phyloP scores from a whole-genome alignment of 129 eudicot species.

The Saussurea involucrata region DNA sequence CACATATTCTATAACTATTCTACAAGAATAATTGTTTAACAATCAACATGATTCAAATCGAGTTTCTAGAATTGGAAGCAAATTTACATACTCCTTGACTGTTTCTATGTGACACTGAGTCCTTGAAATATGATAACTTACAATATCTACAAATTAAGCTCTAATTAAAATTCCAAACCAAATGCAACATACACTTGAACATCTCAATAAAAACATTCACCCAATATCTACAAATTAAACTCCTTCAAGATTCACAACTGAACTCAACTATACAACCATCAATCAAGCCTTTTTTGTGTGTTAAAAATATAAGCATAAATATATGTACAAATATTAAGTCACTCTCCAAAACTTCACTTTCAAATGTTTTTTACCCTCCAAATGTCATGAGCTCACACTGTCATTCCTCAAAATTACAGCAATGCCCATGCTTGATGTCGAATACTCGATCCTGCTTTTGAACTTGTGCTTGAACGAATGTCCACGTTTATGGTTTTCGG shows the following conservation, averaged over 20 bases:
- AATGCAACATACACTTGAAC: background rate
- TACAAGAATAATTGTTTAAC: too few species aligned
- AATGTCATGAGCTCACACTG: constrained; percentile 24
- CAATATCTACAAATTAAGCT: too few species aligned
- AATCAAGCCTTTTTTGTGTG: constrained; percentile 1
- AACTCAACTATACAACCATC: background rate
- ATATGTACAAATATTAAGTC: constrained; percentile 47
- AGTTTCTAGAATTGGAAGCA: too few species aligned
- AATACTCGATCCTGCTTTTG: constrained; percentile 19
- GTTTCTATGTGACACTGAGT: too few species aligned
- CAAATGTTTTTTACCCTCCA: background rate
- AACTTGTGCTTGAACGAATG: constrained; percentile 26
- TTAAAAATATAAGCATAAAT: constrained; percentile 9
- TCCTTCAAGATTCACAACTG: background rate
- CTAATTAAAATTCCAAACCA: background rate
- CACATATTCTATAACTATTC: too few species aligned
- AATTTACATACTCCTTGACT: too few species aligned
- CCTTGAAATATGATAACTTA: too few species aligned
- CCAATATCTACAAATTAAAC: background rate
- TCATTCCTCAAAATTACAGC: constrained; percentile 46
- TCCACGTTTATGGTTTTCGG: constrained; percentile 17
- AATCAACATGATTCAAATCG: too few species aligned
- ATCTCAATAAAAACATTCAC: background rate
- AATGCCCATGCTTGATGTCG: constrained; percentile 39
- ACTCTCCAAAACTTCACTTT: background rate